Evolutionary conservation across 345 rosid genomes (phyloP), one percentile per base, ranked within the genome.

Genomic region (Citrus unshiu): DNA sequence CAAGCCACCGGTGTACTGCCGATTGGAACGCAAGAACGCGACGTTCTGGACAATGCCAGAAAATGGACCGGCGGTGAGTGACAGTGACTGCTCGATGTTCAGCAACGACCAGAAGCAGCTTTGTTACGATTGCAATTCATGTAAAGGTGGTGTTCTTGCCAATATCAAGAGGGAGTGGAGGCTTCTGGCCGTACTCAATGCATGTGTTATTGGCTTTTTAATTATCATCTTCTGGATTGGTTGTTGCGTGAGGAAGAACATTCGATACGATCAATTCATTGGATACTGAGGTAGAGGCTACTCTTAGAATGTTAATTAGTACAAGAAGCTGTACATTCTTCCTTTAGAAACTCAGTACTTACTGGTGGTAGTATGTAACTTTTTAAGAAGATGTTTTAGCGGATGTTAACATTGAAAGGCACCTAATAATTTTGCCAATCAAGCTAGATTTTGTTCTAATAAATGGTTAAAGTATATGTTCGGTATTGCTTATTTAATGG

Each of bases 51-150:
- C 27, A 63, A 7, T 19, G 39, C 80, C 83, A 0, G 22, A 39
- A 43, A 12, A 64, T 7, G 67, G 72, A 4, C 51, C 69, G n/a
- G 66, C 34, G 0, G 10, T 18, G 39, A 68, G 35, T 13, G 76
- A 77, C 18, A 30, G 37, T 0, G 87, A 85, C 61, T 85, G 87
- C 70, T 56, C 24, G 22, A 61, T 37, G 16, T 82, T 79, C 82
- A 74, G 84, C 73, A 74, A 80, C 51, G 12, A 80, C 9, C 80
- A 66, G 32, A 12, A 66, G 4, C 71, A 69, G 58, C 40, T 77
- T 4, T 82, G 87, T 76, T 85, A 73, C 76, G 59, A 80, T 40
- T 85, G 85, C 80, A 51, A 74, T 13, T 64, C 87, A 19, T 85
- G 87, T 57, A 85, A 82, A 66, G 59, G 37, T 7, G 79, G 83